These are phyloP conservation scores for Kandelia obovata DNA, from an alignment of 345 rosid species.

Conservation along the genomic window DNA sequence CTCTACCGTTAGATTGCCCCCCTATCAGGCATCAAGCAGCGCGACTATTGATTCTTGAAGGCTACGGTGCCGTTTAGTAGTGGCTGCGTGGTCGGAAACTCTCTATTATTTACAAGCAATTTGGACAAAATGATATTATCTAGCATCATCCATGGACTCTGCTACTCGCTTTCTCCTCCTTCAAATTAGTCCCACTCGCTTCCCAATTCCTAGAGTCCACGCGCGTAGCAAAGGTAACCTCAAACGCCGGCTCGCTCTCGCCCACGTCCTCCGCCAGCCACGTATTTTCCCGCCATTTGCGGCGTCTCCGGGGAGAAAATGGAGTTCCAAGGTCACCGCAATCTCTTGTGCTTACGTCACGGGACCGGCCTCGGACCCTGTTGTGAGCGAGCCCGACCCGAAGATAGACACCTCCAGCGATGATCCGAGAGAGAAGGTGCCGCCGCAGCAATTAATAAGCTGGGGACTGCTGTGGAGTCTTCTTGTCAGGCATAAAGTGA, in stretches of 20 bases:
- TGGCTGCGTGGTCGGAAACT: no score
- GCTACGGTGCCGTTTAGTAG: no score
- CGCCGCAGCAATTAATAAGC: conserved; percentile 44
- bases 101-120: no score
- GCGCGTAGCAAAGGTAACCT: conserved; percentile 10
- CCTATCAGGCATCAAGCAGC: no score
- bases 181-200: conserved; percentile 33
- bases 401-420: conserved; percentile 28
- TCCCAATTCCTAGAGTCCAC: conserved; percentile 13
- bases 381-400: conserved; percentile 42
- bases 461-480: conserved; percentile 68
- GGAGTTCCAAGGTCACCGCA: conserved; percentile 10
- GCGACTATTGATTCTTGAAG: no score
- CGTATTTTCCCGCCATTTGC: conserved; percentile 36
- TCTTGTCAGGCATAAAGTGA: conserved; percentile 54
- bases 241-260: conserved; percentile 11
- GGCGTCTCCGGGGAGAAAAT: conserved; percentile 15
- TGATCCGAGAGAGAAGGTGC: conserved; percentile 29
- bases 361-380: conserved; percentile 26
- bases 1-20: no score
- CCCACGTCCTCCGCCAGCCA: conserved; percentile 20
- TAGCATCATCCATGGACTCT: conserved; percentile 34
- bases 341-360: conserved; percentile 60
- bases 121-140: no score
- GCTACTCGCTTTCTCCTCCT: conserved; percentile 33